Evolutionary conservation across 2,329 filamentous ascomycete genomes (phyloP).

Genomic region (Ophiognomonia clavigignenti-juglandacearum): DNA sequence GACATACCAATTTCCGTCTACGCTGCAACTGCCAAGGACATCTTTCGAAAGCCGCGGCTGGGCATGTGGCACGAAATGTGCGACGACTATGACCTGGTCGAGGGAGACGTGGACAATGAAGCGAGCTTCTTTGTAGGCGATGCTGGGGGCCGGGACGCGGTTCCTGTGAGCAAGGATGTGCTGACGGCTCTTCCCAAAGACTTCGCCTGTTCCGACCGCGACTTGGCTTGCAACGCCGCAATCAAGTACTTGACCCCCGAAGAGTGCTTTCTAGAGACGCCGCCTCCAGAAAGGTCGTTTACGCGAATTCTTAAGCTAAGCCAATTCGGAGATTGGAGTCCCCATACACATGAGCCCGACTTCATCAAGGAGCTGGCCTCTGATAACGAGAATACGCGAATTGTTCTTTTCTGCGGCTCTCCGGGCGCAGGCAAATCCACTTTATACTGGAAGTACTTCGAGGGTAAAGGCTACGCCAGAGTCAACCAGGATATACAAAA

Average conservation of each 20-base stretch:
- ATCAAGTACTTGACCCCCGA: constrained; percentile 82
- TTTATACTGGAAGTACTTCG: constrained; percentile 74
- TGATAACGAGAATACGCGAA: constrained; percentile 59
- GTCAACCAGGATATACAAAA: constrained; percentile 91
- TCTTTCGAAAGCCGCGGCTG: constrained; percentile 77
- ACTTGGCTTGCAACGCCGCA: constrained; percentile 81
- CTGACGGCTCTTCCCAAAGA: too few relatives aligned
- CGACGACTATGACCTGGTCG: constrained; percentile 54
- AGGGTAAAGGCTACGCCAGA: constrained; percentile 74
- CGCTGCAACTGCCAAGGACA: constrained; percentile 78
- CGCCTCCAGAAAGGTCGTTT: too few relatives aligned
- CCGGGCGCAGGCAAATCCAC: constrained; percentile 91
- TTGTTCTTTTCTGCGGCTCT: constrained; percentile 83
- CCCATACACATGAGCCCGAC: too few relatives aligned
- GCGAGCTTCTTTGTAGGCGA: constrained; percentile 86
- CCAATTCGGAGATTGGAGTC: too few relatives aligned
- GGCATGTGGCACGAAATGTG: constrained; percentile 78
- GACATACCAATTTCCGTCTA: constrained; percentile 77
- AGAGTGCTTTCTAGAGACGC: constrained; percentile 79
- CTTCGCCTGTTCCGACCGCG: constrained; percentile 64
- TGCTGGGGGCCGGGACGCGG: constrained; percentile 59
- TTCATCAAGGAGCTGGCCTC: too few relatives aligned
- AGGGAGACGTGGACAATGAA: constrained; percentile 59
- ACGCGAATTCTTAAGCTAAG: too few relatives aligned
- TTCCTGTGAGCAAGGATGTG: constrained; percentile 16